Percentiles rank a stretch among this genome's conserved stretches.
phyloP scores from a whole-genome alignment of 1,284 basidiomycete species.

The Ustilago lituana region DNA sequence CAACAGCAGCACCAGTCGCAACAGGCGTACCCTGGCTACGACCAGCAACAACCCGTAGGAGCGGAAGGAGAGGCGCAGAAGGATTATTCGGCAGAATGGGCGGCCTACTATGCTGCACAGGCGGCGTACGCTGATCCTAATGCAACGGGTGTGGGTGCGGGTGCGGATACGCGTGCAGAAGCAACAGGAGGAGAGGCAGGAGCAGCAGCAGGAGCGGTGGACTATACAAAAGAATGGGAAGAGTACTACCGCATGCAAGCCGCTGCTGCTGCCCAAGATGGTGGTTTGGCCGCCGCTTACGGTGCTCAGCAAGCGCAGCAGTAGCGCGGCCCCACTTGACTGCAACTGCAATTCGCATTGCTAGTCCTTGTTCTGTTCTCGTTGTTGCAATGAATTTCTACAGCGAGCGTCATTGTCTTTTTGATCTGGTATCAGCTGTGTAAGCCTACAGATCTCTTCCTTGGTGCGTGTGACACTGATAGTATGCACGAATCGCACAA shows the following conservation, averaged over 20 bases:
- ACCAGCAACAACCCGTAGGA: conserved; percentile 5
- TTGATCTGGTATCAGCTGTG: too few relatives aligned
- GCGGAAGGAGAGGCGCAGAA: conserved; percentile 41
- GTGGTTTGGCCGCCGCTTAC: conserved; percentile 22
- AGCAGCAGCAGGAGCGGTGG: conserved; percentile 14
- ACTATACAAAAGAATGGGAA: conserved; percentile 66
- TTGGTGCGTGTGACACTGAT: too few relatives aligned
- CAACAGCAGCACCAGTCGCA: conserved; percentile 14
- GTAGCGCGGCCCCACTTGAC: too few relatives aligned
- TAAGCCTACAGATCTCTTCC: too few relatives aligned
- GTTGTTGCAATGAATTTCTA: background rate
- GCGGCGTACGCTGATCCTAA: conserved; percentile 34
- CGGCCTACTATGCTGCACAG: conserved; percentile 62
- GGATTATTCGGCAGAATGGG: conserved; percentile 66
- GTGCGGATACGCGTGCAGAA: conserved; percentile 17
- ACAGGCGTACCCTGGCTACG: too few relatives aligned
- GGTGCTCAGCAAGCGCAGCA: conserved; percentile 5
- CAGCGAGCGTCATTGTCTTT: too few relatives aligned
- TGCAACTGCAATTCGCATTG: too few relatives aligned
- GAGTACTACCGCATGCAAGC: conserved; percentile 60
- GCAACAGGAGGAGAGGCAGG: conserved; percentile 17
- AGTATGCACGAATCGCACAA: too few relatives aligned
- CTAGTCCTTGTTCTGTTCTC: too few relatives aligned
- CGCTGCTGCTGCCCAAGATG: conserved; percentile 36
- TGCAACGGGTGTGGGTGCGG: conserved; percentile 1